Base-by-base conservation (phyloP, 805 yeast genomes). In the Babjeviella inositovora region DNA sequence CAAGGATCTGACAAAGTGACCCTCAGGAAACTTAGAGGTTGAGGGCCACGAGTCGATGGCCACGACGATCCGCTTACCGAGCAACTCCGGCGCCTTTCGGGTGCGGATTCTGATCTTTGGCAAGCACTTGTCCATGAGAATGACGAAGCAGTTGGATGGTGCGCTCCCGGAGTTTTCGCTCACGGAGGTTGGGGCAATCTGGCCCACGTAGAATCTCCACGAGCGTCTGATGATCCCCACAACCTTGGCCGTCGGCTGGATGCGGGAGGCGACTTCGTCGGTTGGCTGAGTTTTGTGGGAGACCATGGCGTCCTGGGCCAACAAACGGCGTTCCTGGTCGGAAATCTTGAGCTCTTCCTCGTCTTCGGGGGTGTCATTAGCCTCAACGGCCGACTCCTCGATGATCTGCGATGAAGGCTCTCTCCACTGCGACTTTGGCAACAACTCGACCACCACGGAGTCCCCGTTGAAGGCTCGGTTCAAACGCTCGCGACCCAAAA, bases 141-240 rank as follows among this genome's bases (percentile, higher is more conserved):
- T 59, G 12, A 90, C 92, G 37, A 90, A 74, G 26, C 90, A 87
- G 21, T 68, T 66, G 39, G 75, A 73, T 11, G 79, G 62, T 6
- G 92, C 68, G 33, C 75, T 71, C 9, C 79, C 65, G 10, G 48
- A 42, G 24, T 66, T 69, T 5, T 43, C 45, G 11, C 57, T 46
- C 2, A 77, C 75, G 3, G 93, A 73, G 17, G 71, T 62, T 20
- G 82, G 75, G 3, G 87, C 74, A 31, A 90, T 61, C 45, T 85
- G 95, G 8, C 98, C 98, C 18, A 90, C 98, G 41, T 85, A 90
- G 33, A 73, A 71, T 45, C 98, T 67, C 98, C 98, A 90, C 30
- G 87, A 80, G 48, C 99, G 66, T 50, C 81, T 75, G 19, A 72
- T 55, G 13, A 90, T 64, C 14, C 93, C 92, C 8, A 90, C 96